Base-by-base conservation (phyloP, 768 basidiomycete genomes). In the Lentinula raphanica region DNA sequence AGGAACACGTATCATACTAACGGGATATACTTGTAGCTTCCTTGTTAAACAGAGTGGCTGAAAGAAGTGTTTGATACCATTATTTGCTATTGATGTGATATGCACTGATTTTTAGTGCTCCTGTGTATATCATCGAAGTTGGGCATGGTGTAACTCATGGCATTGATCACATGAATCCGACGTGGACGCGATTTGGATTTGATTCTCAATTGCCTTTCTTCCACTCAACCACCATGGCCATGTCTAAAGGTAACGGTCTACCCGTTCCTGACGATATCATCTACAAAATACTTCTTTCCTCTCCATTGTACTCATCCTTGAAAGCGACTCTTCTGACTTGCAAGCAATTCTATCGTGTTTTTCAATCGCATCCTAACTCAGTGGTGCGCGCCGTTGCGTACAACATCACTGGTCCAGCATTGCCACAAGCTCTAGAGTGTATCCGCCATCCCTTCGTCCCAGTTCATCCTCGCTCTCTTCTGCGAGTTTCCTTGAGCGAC, bases 241-340 rank as follows among this genome's bases (percentile, higher is more conserved):
- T n/a, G 9, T 35, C 8, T 35, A 35, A 23, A 9, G 21, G 12
- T 13, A 67, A 49, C 54, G 48, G 62, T 15, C 42, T 67, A 27
- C 68, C 65, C 17, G 45, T 72, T 39, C 51, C 72, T 32, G 63
- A 66, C 62, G 73, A 76, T 46, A 59, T 73, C 42, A 63, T 68
- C 25, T 71, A 71, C 56, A 49, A 61, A 54, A 62, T 75, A 23
- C 60, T 75, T 27, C 61, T 39, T 5, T 61, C 56, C 46, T 21
- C 70, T 31, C 71, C 66, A 19, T 64, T 71, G 62, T 72, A 32
- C 63, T 65, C 31, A 61, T 32, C 23, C 17, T 28, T 48, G 1
- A 3, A 48, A 53, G 32, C 50, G 2, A 44, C 42, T 21, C 36
- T 54, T 9, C 36, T 54, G 2, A 54, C 71, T 23, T 69, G 68